Base-by-base conservation (phyloP, 73 alveolate genomes). In the Halteria grandinella region DNA sequence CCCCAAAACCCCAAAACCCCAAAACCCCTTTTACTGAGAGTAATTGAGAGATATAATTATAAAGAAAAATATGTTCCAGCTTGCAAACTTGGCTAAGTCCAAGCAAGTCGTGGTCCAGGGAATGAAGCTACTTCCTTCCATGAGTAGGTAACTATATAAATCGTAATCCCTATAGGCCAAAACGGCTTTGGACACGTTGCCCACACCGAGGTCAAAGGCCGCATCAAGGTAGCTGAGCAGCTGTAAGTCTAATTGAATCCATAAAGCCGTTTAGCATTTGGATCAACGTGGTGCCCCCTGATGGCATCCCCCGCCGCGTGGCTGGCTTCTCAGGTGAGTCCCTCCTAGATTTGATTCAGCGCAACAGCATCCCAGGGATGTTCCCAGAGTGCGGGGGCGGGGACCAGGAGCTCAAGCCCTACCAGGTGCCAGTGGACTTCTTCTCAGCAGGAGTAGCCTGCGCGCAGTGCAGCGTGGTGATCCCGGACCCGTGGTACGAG, bases 371-470 rank as follows among this genome's bases (percentile, higher is more conserved):
- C 14, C 78, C 78, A 62, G 78, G 78, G 27, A 62, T 62, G 3
- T 62, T 41, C 78, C 63, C 63, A 23, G 57, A 62, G 17, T 62
- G 78, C 45, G 48, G 41, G 17, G 78, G 78, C 3, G 78, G 78
- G 4, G 78, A 62, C 27, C 36, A 36, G 1, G 78, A 62, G 23
- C 28, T 62, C 18, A 62, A 24, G 23, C 62, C 62, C 10, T 24
- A 27, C 43, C 62, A 62, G 10, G 78, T 62, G 5, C 78, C 78
- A 14, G 39, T 39, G 1, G 78, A 62, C 23, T 62, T 18, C 27
- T 62, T 40, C 41, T 20, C 78, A 8, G 8, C 58, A n/a, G 78
- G 78, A 2, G 62, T 23, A 29, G 5, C 10, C 15, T 62, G 78
- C 24, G 78, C 62, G 5, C 44, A 62, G 27, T 62, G 78, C 24